Base-by-base conservation (phyloP, 2,329 filamentous ascomycete genomes). In the Rutstroemia sp. region DNA sequence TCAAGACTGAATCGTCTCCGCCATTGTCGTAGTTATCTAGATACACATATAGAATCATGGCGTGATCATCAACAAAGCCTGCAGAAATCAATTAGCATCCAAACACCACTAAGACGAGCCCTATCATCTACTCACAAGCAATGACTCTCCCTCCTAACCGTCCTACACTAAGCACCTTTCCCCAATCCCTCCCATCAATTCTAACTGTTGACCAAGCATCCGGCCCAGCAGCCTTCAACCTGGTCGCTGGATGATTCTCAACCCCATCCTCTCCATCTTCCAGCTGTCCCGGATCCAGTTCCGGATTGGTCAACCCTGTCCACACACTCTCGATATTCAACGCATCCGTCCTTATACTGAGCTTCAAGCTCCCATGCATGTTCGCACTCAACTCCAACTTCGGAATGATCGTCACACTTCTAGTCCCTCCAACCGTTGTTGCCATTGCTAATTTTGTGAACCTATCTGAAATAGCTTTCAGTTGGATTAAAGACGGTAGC, bases 171-270 rank as follows among this genome's bases (percentile, higher is more conserved):
- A 99, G 77, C n/a, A 97, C 92, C 63, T 83, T 84, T 34, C 90
- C 90, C 92, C 94, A 97, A 70, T 99, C 94, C 70, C 85, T 87
- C 37, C 91, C 94, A 72, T 97, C 94, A 23, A 97, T 91, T 53
- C 89, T 80, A 38, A 97, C 92, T 23, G 83, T 90, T 1, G 91
- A 90, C 90, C 92, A 97, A 47, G 83, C 85, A 59, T 90, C 85
- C 14, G 91, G 88, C 14, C 88, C 89, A 19, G 82, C 85, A 53
- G 85, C 81, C 63, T 83, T 84, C 78, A 95, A 92, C 58, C 77
- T 79, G 52, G 90, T 90, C 70, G 86, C 92, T 0, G 92, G 91
- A 70, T 95, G 89, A 58, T 92, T 85, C 54, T 82, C 84, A 7
- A 96, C 74, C 18, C 77, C 78, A 59, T 81, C 78, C 48, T 85